Evolutionary conservation across 1,139 yeast species (phyloP), one percentile per base, ranked within the genome.

Genomic region (Geotrichum histeridarum): DNA sequence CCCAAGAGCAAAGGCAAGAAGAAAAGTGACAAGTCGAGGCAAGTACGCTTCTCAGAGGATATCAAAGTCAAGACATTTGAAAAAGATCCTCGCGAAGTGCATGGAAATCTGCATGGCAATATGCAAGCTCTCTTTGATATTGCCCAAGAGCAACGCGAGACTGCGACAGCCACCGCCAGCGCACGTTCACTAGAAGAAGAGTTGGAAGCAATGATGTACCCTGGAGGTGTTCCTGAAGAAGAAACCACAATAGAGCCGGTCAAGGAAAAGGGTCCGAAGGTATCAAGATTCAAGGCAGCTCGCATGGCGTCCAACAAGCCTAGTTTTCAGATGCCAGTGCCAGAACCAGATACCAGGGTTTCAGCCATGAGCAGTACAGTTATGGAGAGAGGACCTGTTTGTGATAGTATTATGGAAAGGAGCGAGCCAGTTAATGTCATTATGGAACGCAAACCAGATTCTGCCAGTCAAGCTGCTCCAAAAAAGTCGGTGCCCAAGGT

Each of bases 61-160:
- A 61, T 71, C 8, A 67, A 68, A n/a, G 67, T 72, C 30, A 65
- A 69, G 43, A 66, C 66, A 36, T 71, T 71, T 55, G 62, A 63
- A 27, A 63, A 62, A 42, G 54, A 53, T 37, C 54, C 56, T 5
- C 54, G 51, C 12, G 44, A 50, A 6, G 55, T 53, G 27, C 55
- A 53, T 35, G 55, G 55, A 33, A 45, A 45, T 18, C 43, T 53
- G 14, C 49, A 53, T 35, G 54, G 50, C 15, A 45, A 35, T 8
- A 17, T 39, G 15, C 41, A 15, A 7, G 14, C 33, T 11, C 17
- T 45, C 5, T 22, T 33, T 15, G 44, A 45, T 4, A n/a, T 45
- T 32, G 22, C 44, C 17, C 44, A 33, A 14, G 49, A 46, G 38
- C 50, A 47, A 11, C 50, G 33, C 14, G 39, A 11, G 12, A 9